Evolutionary conservation across 1,139 yeast genomes (phyloP).

Genomic region (Taphrina pruni): DNA sequence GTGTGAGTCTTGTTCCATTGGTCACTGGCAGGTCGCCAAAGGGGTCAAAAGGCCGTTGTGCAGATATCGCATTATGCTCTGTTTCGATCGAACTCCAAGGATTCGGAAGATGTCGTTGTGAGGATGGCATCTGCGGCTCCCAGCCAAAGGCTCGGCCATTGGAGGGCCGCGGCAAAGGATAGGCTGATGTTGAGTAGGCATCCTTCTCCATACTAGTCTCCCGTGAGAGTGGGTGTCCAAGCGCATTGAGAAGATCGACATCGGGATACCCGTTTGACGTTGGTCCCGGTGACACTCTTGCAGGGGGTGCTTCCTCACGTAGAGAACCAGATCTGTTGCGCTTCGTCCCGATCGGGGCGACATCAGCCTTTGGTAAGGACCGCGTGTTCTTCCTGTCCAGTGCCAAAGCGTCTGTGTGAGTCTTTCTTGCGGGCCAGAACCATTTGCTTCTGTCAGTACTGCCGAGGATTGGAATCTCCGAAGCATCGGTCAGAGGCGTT

Average conservation of each 20-base stretch:
- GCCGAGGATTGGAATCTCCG: background rate
- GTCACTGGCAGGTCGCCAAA: constrained; percentile 12
- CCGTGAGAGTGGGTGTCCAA: constrained; percentile 14
- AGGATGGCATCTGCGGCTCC: constrained; percentile 23
- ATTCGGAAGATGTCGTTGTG: constrained; percentile 27
- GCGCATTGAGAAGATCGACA: constrained; percentile 14
- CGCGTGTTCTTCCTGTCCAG: constrained; percentile 35
- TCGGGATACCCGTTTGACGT: constrained; percentile 13
- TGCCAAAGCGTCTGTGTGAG: constrained; percentile 27
- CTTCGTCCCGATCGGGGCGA: constrained; percentile 39
- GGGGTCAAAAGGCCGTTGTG: constrained; percentile 15
- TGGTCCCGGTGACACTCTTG: constrained; percentile 9
- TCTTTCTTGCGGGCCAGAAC: constrained; percentile 31
- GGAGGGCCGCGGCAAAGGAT: constrained; percentile 27
- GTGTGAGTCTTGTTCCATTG: background rate
- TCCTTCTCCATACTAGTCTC: constrained; percentile 15
- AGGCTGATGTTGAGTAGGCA: constrained; percentile 24
- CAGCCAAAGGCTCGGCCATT: constrained; percentile 30
- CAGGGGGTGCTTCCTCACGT: constrained; percentile 17
- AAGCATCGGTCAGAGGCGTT: constrained; percentile 6
- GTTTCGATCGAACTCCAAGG: constrained; percentile 20
- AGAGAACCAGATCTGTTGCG: constrained; percentile 32
- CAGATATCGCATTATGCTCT: background rate
- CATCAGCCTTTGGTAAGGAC: constrained; percentile 35
- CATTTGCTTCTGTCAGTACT: constrained; percentile 25